Base-by-base conservation (phyloP, 2,329 filamentous ascomycete species). In the Nemania sp. region DNA sequence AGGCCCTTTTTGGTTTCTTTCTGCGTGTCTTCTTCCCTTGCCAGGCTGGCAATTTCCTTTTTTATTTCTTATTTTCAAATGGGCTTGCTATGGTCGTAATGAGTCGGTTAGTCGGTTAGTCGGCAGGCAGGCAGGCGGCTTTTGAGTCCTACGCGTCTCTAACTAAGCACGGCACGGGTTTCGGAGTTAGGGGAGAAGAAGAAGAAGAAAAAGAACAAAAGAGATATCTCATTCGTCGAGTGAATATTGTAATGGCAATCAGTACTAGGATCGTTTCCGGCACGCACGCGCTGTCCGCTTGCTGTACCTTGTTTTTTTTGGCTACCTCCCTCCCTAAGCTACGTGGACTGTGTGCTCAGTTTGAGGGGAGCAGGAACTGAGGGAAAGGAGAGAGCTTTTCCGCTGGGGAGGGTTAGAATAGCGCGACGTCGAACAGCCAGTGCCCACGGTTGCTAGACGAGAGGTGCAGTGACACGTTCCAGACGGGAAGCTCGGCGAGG, bases 91-190 rank as follows among this genome's bases (percentile, higher is more conserved):
- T 29, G 25, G 25, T 3, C 25, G 25, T 7, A 29, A 7, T 29
- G 25, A 29, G 25, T 29, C 25, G 25, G 25, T 29, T 4, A 7
- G 4, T 29, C 7, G 25, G 25, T 29, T 29, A n/a, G n/a, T n/a
- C n/a, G n/a, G n/a, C n/a, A n/a, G n/a, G n/a, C n/a, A n/a, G n/a
- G n/a, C n/a, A n/a, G n/a, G n/a, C n/a, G n/a, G n/a, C n/a, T n/a
- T n/a, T n/a, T n/a, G n/a, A n/a, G n/a, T n/a, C n/a, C 25, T 29
- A 7, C 4, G 25, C 7, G 25, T 29, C 25, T n/a, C n/a, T n/a
- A n/a, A n/a, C 35, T 37, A 25, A 29, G 15, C 7, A 50, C 18
- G 50, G 43, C 49, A 59, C 50, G 45, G 51, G 43, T 42, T 25
- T 18, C 34, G 29, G 34, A 42, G 11, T 32, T 46, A 29, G 25